Evolutionary conservation across 371 early-diverging fungal genomes (phyloP), one percentile per base, ranked within the genome.

Genomic region (Umbelopsis sp.): DNA sequence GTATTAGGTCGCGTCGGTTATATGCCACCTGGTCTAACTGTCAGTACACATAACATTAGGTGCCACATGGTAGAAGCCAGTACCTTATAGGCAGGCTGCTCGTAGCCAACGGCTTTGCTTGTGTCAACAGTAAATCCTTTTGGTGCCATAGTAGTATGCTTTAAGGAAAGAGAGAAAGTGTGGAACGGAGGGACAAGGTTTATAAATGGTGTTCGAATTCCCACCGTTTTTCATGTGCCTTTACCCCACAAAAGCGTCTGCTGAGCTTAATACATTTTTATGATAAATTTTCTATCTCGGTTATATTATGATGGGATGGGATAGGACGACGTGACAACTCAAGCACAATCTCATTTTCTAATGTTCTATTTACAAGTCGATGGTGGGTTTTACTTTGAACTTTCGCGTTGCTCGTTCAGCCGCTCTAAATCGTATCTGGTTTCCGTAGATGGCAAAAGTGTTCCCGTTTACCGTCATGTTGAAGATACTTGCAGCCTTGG

Each of bases 371-470:
- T 75, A 87, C 53, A 97, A 73, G 69, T 94, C 95, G 38, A 95
- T 87, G 1, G 89, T 89, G 10, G 93, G 89, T 66, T 91, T 94
- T 44, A 85, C 75, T 68, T 96, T 96, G 80, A 96, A 95, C 74
- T 97, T 97, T 72, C 90, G 94, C 9, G 90, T 77, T 11, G 91
- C 91, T 51, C 97, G 82, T 63, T 94, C 95, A 20, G 91, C 85
- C 0, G 96, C 81, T 44, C 94, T 80, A 57, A 82, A 86, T 38
- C 82, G 80, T 66, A 96, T 82, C 70, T 95, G 94, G 72, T 91
- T 87, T 2, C 97, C 97, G 74, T 92, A 95, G 6, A 97, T 67
- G 48, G 87, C 87, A 66, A 88, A 87, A 22, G 82, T 67, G 20
- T 75, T 67, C 2, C 62, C 75, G 32, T 77, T 68, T 18, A 89